A percentile compares a stretch with the other conserved stretches of the same genome.
phyloP scores from a whole-genome alignment of 1,284 basidiomycete genomes.

The Pterulicium gracile region DNA sequence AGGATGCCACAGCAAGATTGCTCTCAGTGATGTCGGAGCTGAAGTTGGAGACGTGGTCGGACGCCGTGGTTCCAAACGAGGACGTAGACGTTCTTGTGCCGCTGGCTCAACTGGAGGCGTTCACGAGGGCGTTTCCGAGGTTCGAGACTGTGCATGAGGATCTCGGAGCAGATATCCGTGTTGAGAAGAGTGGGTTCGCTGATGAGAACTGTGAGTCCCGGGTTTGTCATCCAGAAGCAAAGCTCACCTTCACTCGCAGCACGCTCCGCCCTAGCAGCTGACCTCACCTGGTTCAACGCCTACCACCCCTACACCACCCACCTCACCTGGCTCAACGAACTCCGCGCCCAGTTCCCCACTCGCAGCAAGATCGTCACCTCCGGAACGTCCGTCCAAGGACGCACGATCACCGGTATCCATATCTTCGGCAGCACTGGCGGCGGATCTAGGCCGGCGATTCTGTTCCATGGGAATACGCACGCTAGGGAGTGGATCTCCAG shows the following conservation, averaged over 20 bases:
- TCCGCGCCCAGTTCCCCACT: neutral
- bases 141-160: neutral
- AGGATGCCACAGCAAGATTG: neutral
- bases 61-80: neutral
- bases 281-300: neutral
- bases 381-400: neutral
- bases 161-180: neutral
- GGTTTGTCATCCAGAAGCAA: neutral
- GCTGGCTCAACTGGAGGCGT: neutral
- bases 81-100: neutral
- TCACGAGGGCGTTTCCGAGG: neutral
- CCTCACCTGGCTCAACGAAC: neutral
- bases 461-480: neutral
- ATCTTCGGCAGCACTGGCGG: neutral
- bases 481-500: neutral
- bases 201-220: neutral
- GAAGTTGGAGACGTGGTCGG: neutral
- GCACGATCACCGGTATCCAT: neutral
- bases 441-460: neutral
- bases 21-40: neutral
- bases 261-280: neutral
- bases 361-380: neutral
- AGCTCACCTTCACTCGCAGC: neutral
- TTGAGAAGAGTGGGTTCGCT: neutral
- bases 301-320: neutral